Evolutionary conservation across 208 protist genomes (phyloP).

Genomic region (Trypanosoma vivax): DNA sequence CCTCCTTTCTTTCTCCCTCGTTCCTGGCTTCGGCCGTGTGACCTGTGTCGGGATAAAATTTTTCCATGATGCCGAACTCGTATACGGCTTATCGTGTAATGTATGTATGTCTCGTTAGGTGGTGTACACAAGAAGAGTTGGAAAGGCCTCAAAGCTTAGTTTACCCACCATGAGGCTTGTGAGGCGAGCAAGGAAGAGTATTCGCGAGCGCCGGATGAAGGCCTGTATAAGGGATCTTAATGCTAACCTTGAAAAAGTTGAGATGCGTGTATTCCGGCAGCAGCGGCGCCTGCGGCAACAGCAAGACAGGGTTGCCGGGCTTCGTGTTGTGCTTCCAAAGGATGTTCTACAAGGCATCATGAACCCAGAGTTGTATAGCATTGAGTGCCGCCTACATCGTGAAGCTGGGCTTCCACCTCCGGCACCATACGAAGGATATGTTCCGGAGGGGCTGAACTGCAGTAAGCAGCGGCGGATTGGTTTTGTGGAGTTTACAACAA

Average conservation of each 20-base stretch:
- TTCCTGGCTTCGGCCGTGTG: no score
- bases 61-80: no score
- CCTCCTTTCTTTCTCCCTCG: no score
- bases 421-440: conserved; percentile 54
- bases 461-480: conserved; percentile 45
- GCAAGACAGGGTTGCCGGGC: conserved; percentile 25
- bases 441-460: background rate
- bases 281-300: conserved; percentile 45
- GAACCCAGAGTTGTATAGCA: conserved; percentile 68
- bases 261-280: conserved; percentile 60
- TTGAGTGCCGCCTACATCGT: conserved; percentile 79
- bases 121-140: background rate
- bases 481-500: conserved; percentile 59
- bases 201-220: conserved; percentile 83
- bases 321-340: conserved; percentile 31
- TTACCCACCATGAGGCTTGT: conserved; percentile 69
- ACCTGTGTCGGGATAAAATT: no score
- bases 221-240: conserved; percentile 79
- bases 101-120: no score
- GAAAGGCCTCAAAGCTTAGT: background rate
- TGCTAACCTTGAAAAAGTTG: conserved; percentile 76
- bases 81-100: no score
- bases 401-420: conserved; percentile 70
- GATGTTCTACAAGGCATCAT: conserved; percentile 61
- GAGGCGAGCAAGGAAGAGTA: conserved; percentile 78